A percentile compares a stretch with the other conserved stretches of the same genome.
phyloP scores from a whole-genome alignment of 805 yeast species.

The Yarrowia sp. region DNA sequence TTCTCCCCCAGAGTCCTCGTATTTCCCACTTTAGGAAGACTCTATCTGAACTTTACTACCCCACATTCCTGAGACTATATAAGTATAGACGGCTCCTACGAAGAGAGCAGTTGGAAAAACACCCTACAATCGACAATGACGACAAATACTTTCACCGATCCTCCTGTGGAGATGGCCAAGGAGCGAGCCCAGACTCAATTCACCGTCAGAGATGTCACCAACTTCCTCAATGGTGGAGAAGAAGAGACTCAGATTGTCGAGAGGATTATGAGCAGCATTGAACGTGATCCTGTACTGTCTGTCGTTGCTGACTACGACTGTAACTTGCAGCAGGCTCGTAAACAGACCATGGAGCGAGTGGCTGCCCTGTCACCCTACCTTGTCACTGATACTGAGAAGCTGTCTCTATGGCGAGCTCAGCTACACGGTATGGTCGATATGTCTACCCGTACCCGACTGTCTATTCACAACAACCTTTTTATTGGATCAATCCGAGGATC shows the following conservation, averaged over 20 bases:
- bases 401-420: slow-evolving; percentile 31
- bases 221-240: slow-evolving; percentile 44
- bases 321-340: slow-evolving; percentile 42
- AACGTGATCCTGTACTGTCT: slow-evolving; percentile 52
- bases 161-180: slow-evolving; percentile 38
- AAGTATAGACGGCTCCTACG: neutral
- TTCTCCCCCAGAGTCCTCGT: neutral
- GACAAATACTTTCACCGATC: slow-evolving; percentile 37
- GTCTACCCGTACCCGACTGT: slow-evolving; percentile 71
- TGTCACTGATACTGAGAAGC: slow-evolving; percentile 32
- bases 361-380: slow-evolving; percentile 31
- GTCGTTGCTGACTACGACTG: slow-evolving; percentile 47
- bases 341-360: slow-evolving; percentile 37
- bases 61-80: slow-evolving; percentile 10
- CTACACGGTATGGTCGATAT: slow-evolving; percentile 54
- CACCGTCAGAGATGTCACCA: slow-evolving; percentile 40
- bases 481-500: slow-evolving; percentile 77
- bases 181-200: slow-evolving; percentile 43
- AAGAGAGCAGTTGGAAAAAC: neutral
- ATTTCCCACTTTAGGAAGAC: neutral
- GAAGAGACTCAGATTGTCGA: slow-evolving; percentile 42
- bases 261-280: slow-evolving; percentile 44
- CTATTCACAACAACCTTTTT: slow-evolving; percentile 83
- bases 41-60: neutral
- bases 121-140: neutral